Evolutionary conservation across 345 rosid genomes (phyloP).

Genomic region (Eucalyptus sp.): DNA sequence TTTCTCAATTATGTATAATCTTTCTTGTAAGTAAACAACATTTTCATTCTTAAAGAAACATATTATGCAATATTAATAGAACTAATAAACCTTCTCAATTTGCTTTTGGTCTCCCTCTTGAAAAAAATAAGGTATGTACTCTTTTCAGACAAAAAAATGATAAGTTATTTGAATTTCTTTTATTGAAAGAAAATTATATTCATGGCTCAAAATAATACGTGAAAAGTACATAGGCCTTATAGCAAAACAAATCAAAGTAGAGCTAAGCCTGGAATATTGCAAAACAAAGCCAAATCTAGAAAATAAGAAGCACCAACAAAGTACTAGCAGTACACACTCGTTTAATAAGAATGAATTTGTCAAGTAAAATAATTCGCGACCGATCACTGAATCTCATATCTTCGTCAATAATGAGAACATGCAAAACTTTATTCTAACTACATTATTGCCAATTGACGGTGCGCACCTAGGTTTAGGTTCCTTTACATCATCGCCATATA

Average conservation of each 20-base stretch:
- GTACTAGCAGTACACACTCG: not conserved
- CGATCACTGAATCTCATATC: not conserved
- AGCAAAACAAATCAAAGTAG: not conserved
- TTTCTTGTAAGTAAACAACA: not conserved
- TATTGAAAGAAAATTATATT: not conserved
- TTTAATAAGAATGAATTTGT: not conserved
- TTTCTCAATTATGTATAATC: not conserved
- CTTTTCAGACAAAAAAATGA: not conserved
- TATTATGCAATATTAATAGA: not conserved
- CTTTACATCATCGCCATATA: not conserved
- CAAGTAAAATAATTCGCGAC: accelerated
- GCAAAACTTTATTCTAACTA: not conserved
- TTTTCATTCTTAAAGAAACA: not conserved
- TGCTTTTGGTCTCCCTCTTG: not conserved
- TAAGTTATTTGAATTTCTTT: not conserved
- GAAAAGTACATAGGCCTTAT: not conserved
- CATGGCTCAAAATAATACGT: not conserved
- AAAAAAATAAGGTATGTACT: not conserved
- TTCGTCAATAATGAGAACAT: not conserved
- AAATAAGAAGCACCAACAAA: not conserved
- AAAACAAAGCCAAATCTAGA: not conserved
- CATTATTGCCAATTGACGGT: accelerated
- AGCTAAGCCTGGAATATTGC: not conserved
- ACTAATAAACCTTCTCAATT: not conserved
- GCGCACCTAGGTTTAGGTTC: not conserved